A percentile compares a stretch with the other conserved stretches of the same genome.
phyloP scores from a whole-genome alignment of 352 stramenopile species.

The Phytophthora podocarpi region DNA sequence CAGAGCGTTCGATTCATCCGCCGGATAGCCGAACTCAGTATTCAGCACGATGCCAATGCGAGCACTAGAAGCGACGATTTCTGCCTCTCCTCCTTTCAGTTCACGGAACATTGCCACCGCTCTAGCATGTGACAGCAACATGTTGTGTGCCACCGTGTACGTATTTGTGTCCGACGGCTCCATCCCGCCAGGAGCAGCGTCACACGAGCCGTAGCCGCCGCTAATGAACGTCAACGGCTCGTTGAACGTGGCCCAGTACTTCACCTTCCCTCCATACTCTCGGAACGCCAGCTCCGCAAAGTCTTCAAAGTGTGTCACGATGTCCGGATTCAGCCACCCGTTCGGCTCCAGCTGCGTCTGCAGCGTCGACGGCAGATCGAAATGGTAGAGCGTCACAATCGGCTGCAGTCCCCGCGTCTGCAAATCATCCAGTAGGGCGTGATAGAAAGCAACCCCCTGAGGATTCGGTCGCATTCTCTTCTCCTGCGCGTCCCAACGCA shows the following conservation, averaged over 20 bases:
- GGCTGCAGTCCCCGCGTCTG: conserved; percentile 73
- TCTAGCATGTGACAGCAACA: conserved; percentile 90
- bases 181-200: conserved; percentile 37
- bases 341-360: conserved; percentile 71
- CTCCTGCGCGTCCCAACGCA: conserved; percentile 29
- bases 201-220: conserved; percentile 85
- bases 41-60: conserved; percentile 94
- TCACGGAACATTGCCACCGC: conserved; percentile 88
- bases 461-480: conserved; percentile 28
- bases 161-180: conserved; percentile 43
- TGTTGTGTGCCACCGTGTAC: conserved; percentile 84
- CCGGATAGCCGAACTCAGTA: conserved; percentile 73
- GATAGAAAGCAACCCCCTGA: conserved; percentile 49
- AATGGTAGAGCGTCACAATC: conserved; percentile 95
- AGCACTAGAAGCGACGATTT: conserved; percentile 43
- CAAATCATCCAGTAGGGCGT: conserved; percentile 90
- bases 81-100: conserved; percentile 47
- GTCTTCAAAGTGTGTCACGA: conserved; percentile 77
- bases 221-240: conserved; percentile 91
- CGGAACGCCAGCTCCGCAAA: conserved; percentile 93
- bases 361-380: conserved; percentile 91
- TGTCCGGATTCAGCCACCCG: conserved; percentile 69
- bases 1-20: conserved; percentile 56
- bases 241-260: conserved; percentile 96
- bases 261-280: conserved; percentile 91